phyloP scores from a whole-genome alignment of 2,329 filamentous ascomycete genomes.

The Monilinia vaccinii-corymbosi region DNA sequence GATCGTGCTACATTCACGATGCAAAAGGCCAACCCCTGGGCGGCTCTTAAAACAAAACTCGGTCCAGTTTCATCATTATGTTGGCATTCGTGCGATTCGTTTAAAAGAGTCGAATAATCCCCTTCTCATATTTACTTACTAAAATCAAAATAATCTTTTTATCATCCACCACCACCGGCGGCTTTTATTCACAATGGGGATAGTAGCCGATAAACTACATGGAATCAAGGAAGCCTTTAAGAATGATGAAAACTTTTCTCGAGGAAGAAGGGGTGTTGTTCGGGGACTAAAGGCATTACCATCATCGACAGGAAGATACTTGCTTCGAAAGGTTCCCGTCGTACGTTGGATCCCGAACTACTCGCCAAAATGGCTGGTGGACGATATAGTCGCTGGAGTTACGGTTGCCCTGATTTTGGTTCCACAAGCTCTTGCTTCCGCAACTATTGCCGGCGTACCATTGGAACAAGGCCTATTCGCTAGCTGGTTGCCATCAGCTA shows the following conservation, averaged over 20 bases:
- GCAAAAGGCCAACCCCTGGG: background rate
- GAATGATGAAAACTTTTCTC: constrained; percentile 6
- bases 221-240: constrained; percentile 3
- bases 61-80: background rate
- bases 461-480: constrained; percentile 52
- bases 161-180: background rate
- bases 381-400: constrained; percentile 52
- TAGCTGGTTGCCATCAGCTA: constrained; percentile 46
- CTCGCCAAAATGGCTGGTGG: constrained; percentile 49
- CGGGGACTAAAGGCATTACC: constrained; percentile 33
- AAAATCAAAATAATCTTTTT: background rate
- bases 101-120: background rate
- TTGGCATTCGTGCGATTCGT: background rate
- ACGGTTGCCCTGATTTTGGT: constrained; percentile 53
- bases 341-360: constrained; percentile 55
- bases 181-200: background rate
- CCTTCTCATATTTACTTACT: background rate
- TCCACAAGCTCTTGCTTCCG: constrained; percentile 52
- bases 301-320: constrained; percentile 44
- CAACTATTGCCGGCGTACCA: constrained; percentile 52
- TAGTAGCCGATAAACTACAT: background rate
- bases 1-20: background rate
- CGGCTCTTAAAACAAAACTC: background rate
- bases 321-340: constrained; percentile 51
- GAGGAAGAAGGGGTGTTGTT: constrained; percentile 9